These are phyloP conservation scores for Boletus pseudo-olivaceus DNA, from an alignment of 768 basidiomycete genomes.

Conservation along the genomic window DNA sequence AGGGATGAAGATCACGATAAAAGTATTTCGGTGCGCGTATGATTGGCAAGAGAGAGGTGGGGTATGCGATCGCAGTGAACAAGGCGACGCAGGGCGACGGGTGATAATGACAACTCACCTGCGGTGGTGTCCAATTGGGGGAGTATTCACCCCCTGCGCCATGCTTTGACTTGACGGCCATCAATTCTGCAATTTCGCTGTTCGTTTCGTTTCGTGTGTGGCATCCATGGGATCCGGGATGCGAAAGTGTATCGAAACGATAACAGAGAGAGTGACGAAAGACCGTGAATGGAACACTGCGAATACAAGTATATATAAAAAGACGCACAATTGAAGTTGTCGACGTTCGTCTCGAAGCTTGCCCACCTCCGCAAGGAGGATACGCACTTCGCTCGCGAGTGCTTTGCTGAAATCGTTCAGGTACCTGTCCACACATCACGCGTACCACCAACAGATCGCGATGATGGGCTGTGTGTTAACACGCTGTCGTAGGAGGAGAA, in stretches of 20 bases:
- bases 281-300: neutral
- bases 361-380: slow-evolving; percentile 57
- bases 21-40: neutral
- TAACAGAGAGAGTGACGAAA: neutral
- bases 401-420: slow-evolving; percentile 63
- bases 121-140: slow-evolving; percentile 65
- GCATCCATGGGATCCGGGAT: neutral
- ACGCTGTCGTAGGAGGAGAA: neutral
- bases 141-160: slow-evolving; percentile 76
- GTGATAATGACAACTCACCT: slow-evolving; percentile 33
- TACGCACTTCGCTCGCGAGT: slow-evolving; percentile 57
- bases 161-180: slow-evolving; percentile 80
- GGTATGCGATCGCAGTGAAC: neutral
- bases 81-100: neutral
- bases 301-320: neutral
- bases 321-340: slow-evolving; percentile 51
- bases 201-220: neutral
- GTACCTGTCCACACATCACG: slow-evolving; percentile 35
- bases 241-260: neutral
- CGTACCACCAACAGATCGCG: neutral
- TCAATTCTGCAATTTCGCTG: slow-evolving; percentile 82
- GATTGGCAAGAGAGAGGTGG: neutral
- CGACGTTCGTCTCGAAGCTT: slow-evolving; percentile 58
- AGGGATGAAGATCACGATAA: neutral
- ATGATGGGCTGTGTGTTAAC: slow-evolving; percentile 5